These are phyloP conservation scores for Pachysandra terminalis DNA, from an alignment of 164 flowering plant species.

Conservation along the genomic window DNA sequence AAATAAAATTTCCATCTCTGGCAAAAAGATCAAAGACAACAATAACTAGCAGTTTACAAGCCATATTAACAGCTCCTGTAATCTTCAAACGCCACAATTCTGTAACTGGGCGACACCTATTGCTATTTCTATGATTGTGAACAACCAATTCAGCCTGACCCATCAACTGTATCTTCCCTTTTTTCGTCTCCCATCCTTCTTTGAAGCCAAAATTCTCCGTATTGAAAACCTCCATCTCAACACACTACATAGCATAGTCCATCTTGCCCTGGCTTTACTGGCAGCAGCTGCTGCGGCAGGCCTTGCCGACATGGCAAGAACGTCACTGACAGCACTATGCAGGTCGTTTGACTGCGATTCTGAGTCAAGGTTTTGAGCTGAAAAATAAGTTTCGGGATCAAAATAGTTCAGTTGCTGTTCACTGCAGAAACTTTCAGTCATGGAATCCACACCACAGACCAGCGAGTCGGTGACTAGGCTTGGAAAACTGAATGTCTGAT, in stretches of 20 bases:
- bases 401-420: conserved; percentile 44
- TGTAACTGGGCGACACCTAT: no score
- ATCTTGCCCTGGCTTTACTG: conserved; percentile 43
- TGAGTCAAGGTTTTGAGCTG: conserved; percentile 23
- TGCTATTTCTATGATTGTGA: no score
- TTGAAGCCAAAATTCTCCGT: conserved; percentile 25
- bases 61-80: no score
- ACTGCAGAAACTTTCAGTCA: conserved; percentile 34
- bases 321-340: conserved; percentile 40
- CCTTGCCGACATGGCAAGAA: conserved; percentile 28
- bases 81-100: no score
- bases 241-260: conserved; percentile 50
- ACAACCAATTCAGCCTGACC: neutral
- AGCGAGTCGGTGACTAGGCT: conserved; percentile 28
- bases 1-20: no score
- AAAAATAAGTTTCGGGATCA: conserved; percentile 28
- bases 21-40: no score
- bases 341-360: conserved; percentile 44
- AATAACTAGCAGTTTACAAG: no score
- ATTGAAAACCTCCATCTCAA: conserved; percentile 38
- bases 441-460: conserved; percentile 33
- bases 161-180: conserved; percentile 5
- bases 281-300: conserved; percentile 18
- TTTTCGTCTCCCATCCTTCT: conserved; percentile 11
- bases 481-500: conserved; percentile 30